Evolutionary conservation across 768 basidiomycete genomes (phyloP).

Genomic region (Naganishia vishniacii): DNA sequence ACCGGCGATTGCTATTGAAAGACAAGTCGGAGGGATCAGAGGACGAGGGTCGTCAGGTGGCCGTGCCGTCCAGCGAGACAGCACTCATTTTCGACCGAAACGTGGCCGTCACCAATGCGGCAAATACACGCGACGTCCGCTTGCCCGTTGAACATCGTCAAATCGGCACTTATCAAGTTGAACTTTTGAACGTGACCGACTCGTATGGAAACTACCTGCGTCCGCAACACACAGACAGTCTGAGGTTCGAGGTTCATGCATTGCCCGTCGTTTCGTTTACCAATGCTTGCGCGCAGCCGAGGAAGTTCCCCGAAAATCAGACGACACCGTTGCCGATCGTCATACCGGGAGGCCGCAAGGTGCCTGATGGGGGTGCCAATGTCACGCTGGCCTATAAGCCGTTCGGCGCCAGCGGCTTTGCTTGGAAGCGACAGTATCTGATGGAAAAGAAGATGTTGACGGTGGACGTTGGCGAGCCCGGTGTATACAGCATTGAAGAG

Average conservation of each 20-base stretch:
- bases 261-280: constrained; percentile 20
- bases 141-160: constrained; percentile 20
- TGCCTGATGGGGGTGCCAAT: constrained; percentile 50
- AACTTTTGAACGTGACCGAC: constrained; percentile 66
- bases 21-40: not conserved
- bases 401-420: constrained; percentile 51
- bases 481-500: constrained; percentile 67
- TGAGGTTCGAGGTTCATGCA: constrained; percentile 7
- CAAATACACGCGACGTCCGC: constrained; percentile 6
- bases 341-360: constrained; percentile 55
- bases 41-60: constrained; percentile 7
- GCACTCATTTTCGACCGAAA: not conserved
- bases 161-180: constrained; percentile 58
- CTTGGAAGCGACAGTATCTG: constrained; percentile 62
- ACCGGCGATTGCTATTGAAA: constrained; percentile 24
- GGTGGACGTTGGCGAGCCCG: constrained; percentile 55
- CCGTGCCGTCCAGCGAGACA: not conserved
- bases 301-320: constrained; percentile 51
- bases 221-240: constrained; percentile 21
- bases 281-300: constrained; percentile 36
- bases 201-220: constrained; percentile 69
- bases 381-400: constrained; percentile 62
- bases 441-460: constrained; percentile 49
- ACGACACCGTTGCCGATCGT: constrained; percentile 59
- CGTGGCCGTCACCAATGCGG: not conserved